Evolutionary conservation across 169 alveolate species (phyloP).

Genomic region (Cryptosporidium viatorum): DNA sequence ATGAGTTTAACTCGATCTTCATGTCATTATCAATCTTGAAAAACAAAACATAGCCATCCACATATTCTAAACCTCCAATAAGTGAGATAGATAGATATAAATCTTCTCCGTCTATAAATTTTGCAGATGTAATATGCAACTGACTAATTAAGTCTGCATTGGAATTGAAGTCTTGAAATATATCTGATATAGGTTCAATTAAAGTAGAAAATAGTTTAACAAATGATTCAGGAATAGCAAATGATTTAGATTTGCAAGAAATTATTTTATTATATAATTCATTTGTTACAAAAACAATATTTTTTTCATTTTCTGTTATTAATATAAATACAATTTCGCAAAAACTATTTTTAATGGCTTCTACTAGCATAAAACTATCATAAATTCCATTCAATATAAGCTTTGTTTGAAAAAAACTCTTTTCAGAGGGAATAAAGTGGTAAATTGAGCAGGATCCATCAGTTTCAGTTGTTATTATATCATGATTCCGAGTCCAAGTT

Average conservation of each 20-base stretch:
- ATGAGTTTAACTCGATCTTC: constrained; percentile 1
- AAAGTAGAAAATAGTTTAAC: background rate
- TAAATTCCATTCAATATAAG: background rate
- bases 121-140: constrained; percentile 19
- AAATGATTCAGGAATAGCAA: constrained; percentile 30
- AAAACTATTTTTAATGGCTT: background rate
- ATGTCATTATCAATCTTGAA: background rate
- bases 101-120: constrained; percentile 12
- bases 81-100: constrained; percentile 17
- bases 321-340: constrained; percentile 22
- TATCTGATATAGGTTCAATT: constrained; percentile 5
- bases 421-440: background rate
- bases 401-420: background rate
- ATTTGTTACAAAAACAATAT: constrained; percentile 10
- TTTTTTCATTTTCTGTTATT: constrained; percentile 1
- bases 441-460: constrained; percentile 24
- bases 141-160: background rate
- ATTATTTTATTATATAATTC: constrained; percentile 13
- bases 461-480: constrained; percentile 30
- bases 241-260: background rate
- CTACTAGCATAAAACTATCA: constrained; percentile 2
- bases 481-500: constrained; percentile 42
- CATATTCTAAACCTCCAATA: constrained; percentile 15
- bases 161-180: background rate
- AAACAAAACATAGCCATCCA: constrained; percentile 54